A percentile compares a stretch with the other conserved stretches of the same genome.
These are phyloP conservation scores for Fusarium staphyleae DNA, from an alignment of 2,329 filamentous ascomycete species.

Conservation along the genomic window DNA sequence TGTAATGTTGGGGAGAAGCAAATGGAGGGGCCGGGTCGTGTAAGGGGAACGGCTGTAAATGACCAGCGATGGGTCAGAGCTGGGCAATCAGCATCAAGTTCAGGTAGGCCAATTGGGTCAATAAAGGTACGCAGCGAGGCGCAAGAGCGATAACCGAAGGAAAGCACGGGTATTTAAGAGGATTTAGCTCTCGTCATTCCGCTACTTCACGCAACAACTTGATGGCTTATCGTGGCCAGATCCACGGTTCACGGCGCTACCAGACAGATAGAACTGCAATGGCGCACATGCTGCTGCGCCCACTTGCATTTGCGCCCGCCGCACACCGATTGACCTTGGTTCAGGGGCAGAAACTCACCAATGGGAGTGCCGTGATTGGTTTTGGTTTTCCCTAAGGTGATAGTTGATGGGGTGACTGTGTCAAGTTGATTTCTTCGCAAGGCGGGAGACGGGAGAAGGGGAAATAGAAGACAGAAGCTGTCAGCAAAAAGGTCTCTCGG, in stretches of 20 bases:
- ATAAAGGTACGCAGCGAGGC: not conserved
- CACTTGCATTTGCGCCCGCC: conserved; percentile 36
- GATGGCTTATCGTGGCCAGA: conserved; percentile 32
- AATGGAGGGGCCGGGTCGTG: conserved; percentile 18
- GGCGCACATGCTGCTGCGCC: conserved; percentile 23
- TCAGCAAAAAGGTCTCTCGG: not conserved
- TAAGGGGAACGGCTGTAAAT: conserved; percentile 27
- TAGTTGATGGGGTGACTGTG: conserved; percentile 4
- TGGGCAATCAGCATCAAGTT: conserved; percentile 39
- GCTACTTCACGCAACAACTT: conserved; percentile 10
- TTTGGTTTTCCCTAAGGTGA: conserved; percentile 18
- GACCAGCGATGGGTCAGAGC: conserved; percentile 33
- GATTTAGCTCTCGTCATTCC: conserved; percentile 14
- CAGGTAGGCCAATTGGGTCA: conserved; percentile 22
- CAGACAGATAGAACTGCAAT: conserved; percentile 33
- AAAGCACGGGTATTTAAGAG: conserved; percentile 29
- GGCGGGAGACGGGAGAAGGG: conserved; percentile 1
- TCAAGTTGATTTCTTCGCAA: conserved; percentile 7
- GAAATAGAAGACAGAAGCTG: conserved; percentile 8
- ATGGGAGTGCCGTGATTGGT: conserved; percentile 36
- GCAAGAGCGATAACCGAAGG: conserved; percentile 12
- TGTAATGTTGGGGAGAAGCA: conserved; percentile 16
- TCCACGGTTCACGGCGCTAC: conserved; percentile 35
- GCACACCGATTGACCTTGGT: conserved; percentile 34
- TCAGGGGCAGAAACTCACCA: conserved; percentile 38